Percentiles rank a stretch among this genome's conserved stretches.
phyloP scores from a whole-genome alignment of 306 rosid genomes.

The Alnus rubra region DNA sequence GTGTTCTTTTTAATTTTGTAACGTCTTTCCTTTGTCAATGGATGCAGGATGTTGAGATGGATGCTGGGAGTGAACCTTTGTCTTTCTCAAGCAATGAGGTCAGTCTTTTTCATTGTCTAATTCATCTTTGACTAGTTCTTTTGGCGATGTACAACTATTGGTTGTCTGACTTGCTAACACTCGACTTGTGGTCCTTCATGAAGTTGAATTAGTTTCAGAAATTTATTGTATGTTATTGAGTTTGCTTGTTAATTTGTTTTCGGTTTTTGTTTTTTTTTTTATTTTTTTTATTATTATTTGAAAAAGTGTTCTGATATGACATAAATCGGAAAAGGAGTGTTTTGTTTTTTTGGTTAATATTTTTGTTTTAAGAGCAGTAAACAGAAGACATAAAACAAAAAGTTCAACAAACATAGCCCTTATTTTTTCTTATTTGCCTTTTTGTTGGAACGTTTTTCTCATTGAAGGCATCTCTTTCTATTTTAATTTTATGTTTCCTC shows the following conservation, averaged over 20 bases:
- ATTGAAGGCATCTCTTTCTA: background rate
- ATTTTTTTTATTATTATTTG: no score
- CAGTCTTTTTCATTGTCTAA: conserved; percentile 17
- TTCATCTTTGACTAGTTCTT: conserved; percentile 17
- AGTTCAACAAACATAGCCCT: no score
- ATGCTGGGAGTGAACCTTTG: conserved; percentile 33
- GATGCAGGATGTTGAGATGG: conserved; percentile 49
- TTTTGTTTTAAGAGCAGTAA: no score
- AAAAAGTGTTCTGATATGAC: no score
- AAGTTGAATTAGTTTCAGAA: background rate
- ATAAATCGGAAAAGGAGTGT: no score
- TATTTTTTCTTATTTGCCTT: no score
- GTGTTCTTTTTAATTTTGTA: conserved; percentile 11
- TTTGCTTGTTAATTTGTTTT: no score
- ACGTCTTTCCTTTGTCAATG: conserved; percentile 14
- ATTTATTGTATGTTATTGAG: background rate
- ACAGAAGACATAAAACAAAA: no score
- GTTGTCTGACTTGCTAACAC: background rate
- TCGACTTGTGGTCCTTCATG: background rate
- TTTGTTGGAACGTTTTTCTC: background rate
- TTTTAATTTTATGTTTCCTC: background rate
- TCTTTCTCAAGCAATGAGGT: conserved; percentile 57
- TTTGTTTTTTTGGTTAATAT: no score
- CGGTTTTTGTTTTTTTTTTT: no score
- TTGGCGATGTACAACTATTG: conserved; percentile 12